Evolutionary conservation across 116 monocot species (phyloP).

Genomic region (Zostera marina): DNA sequence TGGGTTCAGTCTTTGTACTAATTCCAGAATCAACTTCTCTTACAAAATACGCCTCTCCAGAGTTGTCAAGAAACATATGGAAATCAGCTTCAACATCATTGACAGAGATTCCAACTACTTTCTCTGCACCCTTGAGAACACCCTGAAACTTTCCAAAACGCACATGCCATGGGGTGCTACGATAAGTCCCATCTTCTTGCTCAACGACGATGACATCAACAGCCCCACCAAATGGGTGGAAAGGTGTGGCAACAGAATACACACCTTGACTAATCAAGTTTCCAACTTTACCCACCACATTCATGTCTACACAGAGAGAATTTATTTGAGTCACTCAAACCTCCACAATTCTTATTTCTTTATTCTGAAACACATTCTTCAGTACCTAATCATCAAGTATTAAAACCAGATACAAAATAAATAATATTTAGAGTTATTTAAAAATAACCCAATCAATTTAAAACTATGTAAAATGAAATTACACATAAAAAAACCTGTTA

Average conservation of each 20-base stretch:
- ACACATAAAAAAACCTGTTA: too few relatives aligned
- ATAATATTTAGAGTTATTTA: too few relatives aligned
- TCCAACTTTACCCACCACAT: conserved; percentile 72
- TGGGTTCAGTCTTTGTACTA: conserved; percentile 6
- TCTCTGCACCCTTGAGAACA: conserved; percentile 74
- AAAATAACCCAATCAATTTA: too few relatives aligned
- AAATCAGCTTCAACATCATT: conserved; percentile 71
- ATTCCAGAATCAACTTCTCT: conserved; percentile 38
- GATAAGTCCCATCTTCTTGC: conserved; percentile 85
- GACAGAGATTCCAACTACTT: conserved; percentile 68
- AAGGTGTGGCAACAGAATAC: conserved; percentile 84
- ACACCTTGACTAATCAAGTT: conserved; percentile 85
- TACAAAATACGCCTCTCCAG: conserved; percentile 87
- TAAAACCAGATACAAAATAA: too few relatives aligned
- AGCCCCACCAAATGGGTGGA: conserved; percentile 94
- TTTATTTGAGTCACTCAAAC: neutral
- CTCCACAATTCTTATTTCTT: neutral
- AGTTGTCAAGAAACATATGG: conserved; percentile 83
- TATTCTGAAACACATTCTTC: too few relatives aligned
- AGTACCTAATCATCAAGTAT: too few relatives aligned
- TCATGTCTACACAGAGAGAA: conserved; percentile 28
- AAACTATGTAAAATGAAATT: too few relatives aligned
- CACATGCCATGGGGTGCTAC: conserved; percentile 93
- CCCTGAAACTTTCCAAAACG: conserved; percentile 95
- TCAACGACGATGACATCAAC: conserved; percentile 88